A percentile compares a stretch with the other conserved stretches of the same genome.
Conservation (phyloP, 306 rosid species). For the Prunus davidiana region DNA sequence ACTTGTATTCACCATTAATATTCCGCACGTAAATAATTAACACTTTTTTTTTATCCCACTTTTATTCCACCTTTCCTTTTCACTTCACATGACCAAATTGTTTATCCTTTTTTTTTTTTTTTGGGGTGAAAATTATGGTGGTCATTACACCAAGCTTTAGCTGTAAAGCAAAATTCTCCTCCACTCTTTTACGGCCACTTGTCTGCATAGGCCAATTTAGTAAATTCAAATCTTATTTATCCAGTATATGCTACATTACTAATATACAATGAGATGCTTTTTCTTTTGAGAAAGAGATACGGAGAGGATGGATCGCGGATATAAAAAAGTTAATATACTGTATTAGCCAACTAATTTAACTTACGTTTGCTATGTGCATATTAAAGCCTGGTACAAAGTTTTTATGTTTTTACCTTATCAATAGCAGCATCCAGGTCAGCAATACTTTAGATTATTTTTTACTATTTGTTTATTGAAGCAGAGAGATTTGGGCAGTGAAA, state of each 20-base stretch:
- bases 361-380: not conserved
- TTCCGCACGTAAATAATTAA: not conserved
- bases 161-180: conserved; percentile 25
- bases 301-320: too few relatives aligned
- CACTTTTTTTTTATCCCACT: not conserved
- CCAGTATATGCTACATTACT: not conserved
- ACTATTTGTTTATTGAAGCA: conserved; percentile 27
- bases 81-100: conserved; percentile 5
- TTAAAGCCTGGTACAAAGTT: not conserved
- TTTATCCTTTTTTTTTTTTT: not conserved
- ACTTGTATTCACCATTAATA: conserved; percentile 6
- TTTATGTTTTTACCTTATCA: not conserved
- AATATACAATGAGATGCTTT: too few relatives aligned
- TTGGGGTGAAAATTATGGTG: not conserved
- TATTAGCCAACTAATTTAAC: too few relatives aligned
- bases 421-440: not conserved
- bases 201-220: conserved; percentile 4
- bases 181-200: conserved; percentile 1
- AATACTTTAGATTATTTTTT: not conserved
- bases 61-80: conserved; percentile 1
- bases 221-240: not conserved
- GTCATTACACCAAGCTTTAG: not conserved
- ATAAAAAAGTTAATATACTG: too few relatives aligned
- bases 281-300: too few relatives aligned
- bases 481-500: conserved; percentile 60